Evolutionary conservation across 1,139 yeast genomes (phyloP).

Genomic region (Yamadazyma spencermartinsiae): DNA sequence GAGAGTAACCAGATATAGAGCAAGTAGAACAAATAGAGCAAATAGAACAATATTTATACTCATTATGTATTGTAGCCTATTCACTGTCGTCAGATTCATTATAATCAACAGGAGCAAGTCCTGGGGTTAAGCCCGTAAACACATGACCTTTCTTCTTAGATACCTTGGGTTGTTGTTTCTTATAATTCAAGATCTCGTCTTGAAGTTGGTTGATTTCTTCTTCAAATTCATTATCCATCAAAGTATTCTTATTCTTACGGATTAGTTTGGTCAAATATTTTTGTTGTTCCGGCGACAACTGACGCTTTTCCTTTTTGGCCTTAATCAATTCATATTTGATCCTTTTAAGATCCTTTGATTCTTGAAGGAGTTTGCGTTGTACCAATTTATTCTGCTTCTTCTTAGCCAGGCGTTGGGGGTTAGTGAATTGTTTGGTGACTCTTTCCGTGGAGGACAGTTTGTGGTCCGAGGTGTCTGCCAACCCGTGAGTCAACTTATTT

Average conservation of each 20-base stretch:
- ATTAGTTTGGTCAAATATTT: constrained; percentile 51
- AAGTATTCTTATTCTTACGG: constrained; percentile 42
- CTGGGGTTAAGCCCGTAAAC: constrained; percentile 79
- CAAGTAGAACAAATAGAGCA: too few relatives aligned
- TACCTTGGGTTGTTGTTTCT: constrained; percentile 17
- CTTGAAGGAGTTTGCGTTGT: constrained; percentile 30
- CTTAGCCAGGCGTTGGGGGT: constrained; percentile 19
- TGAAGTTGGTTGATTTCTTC: constrained; percentile 13
- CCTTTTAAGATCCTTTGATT: constrained; percentile 43
- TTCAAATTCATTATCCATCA: constrained; percentile 10
- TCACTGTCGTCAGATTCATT: constrained; percentile 40
- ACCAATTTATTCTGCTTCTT: constrained; percentile 32
- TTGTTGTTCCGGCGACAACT: constrained; percentile 44
- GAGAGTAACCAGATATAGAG: constrained; percentile 15
- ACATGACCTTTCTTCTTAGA: constrained; percentile 41
- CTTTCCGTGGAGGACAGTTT: constrained; percentile 29
- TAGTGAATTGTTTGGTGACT: constrained; percentile 35
- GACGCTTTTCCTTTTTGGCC: constrained; percentile 38
- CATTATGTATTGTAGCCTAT: constrained; percentile 12
- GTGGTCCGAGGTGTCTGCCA: neutral
- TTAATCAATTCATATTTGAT: constrained; percentile 53
- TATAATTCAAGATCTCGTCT: constrained; percentile 15
- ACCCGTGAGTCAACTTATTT: constrained; percentile 9
- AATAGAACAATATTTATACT: neutral
- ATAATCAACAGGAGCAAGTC: constrained; percentile 84